Evolutionary conservation across 768 basidiomycete species (phyloP).

Genomic region (Phlebiopsis flavidoalba): DNA sequence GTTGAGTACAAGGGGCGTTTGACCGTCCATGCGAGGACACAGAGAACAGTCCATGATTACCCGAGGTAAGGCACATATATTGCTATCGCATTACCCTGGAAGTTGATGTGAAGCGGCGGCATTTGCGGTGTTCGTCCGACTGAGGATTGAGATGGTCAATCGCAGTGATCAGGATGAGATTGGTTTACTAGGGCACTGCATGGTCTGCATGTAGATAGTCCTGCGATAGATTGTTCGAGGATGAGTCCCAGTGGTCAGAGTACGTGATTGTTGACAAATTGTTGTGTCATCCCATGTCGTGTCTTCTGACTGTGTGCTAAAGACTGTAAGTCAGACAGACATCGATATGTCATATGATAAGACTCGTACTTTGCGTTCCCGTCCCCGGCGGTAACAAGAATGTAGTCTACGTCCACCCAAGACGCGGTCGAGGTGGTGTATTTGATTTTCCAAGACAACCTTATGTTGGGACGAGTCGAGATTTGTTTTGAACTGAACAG

Average conservation of each 20-base stretch:
- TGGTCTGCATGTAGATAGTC: background rate
- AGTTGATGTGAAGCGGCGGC: background rate
- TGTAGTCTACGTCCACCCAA: constrained; percentile 5
- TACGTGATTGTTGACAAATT: background rate
- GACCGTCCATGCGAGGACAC: constrained; percentile 4
- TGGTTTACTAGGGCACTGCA: background rate
- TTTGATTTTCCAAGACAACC: background rate
- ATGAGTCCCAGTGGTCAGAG: background rate
- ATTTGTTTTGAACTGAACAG: background rate
- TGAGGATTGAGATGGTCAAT: too few relatives aligned
- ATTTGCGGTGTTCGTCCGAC: background rate
- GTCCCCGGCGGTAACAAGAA: background rate
- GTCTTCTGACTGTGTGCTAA: constrained; percentile 5
- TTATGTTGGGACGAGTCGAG: background rate
- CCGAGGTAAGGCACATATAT: constrained; percentile 5
- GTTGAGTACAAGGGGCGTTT: background rate
- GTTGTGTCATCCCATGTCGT: background rate
- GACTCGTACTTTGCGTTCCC: background rate
- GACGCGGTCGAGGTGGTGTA: background rate
- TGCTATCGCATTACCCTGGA: background rate
- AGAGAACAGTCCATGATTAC: constrained; percentile 5
- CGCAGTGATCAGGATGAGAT: background rate
- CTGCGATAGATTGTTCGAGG: background rate
- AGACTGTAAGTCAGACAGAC: background rate
- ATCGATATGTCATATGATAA: background rate